phyloP scores from a whole-genome alignment of 805 yeast species.

The Ogataea saltuana region DNA sequence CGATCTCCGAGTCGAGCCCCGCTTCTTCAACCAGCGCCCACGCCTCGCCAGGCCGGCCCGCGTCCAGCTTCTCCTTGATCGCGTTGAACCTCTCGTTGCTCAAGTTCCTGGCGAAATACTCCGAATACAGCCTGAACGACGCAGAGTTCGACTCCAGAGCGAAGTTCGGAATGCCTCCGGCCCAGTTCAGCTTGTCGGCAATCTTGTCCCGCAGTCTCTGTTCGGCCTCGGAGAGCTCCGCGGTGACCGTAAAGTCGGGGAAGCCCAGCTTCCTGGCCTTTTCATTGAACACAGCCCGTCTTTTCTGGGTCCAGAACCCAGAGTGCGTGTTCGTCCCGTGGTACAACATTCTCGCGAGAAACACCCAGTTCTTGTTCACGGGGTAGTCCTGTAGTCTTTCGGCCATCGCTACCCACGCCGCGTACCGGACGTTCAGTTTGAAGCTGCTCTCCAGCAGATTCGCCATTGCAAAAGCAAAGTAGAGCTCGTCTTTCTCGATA shows the following conservation, averaged over 20 bases:
- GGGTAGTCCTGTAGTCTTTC: slow-evolving; percentile 4
- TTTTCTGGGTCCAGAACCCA: slow-evolving; percentile 6
- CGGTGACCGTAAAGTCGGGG: background rate
- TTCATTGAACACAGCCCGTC: background rate
- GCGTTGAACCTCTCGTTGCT: background rate
- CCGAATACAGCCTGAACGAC: slow-evolving; percentile 3
- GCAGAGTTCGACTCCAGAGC: slow-evolving; percentile 3
- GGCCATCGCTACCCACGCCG: slow-evolving; percentile 3
- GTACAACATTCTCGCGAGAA: background rate
- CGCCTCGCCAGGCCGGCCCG: slow-evolving; percentile 4
- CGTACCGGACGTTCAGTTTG: slow-evolving; percentile 1
- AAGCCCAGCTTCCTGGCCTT: background rate
- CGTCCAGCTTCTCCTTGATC: background rate
- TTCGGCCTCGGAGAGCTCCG: background rate
- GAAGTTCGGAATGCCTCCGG: slow-evolving; percentile 1
- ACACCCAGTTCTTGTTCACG: background rate
- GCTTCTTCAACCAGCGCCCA: background rate
- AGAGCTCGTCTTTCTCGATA: slow-evolving; percentile 1
- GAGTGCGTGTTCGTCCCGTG: slow-evolving; percentile 1
- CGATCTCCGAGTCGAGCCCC: slow-evolving; percentile 3
- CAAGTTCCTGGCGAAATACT: background rate
- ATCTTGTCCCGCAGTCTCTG: background rate
- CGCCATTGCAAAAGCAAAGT: slow-evolving; percentile 3
- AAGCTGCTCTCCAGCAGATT: background rate
- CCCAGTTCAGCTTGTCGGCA: slow-evolving; percentile 4